Conservation (phyloP, 331 rosid genomes). For the Pyrus hybrid region DNA sequence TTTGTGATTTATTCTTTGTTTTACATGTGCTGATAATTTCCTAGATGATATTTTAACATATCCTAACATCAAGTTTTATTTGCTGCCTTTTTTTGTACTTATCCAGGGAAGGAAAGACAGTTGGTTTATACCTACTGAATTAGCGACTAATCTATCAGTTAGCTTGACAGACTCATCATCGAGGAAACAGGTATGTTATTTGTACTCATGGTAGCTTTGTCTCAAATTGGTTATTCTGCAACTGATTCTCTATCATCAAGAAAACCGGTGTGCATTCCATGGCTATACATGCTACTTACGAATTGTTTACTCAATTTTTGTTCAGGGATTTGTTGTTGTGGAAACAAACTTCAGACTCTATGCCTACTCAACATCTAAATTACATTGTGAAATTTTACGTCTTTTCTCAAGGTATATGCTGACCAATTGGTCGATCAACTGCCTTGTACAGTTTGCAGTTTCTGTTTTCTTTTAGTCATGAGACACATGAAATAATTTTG, state of each 20-base stretch:
- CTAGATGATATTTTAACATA: constrained; percentile 8
- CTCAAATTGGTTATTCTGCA: neutral
- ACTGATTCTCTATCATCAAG: neutral
- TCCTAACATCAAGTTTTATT: neutral
- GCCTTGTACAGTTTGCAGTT: neutral
- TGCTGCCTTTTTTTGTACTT: neutral
- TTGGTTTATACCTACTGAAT: constrained; percentile 90
- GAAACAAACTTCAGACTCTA: constrained; percentile 87
- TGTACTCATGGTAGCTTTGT: neutral
- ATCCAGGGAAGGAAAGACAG: constrained; percentile 83
- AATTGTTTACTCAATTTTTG: neutral
- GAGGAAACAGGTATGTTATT: constrained; percentile 53
- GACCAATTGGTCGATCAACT: neutral
- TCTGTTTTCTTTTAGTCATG: neutral
- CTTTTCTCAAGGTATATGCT: constrained; percentile 62
- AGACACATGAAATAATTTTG: neutral
- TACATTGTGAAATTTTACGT: constrained; percentile 89
- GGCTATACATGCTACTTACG: neutral
- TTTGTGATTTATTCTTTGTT: constrained; percentile 15
- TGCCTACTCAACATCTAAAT: constrained; percentile 82
- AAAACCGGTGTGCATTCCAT: neutral
- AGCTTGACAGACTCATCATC: constrained; percentile 79
- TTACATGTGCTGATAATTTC: constrained; percentile 10
- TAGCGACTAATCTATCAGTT: constrained; percentile 87
- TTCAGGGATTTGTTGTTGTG: constrained; percentile 82